Evolutionary conservation across 805 yeast genomes (phyloP).

Genomic region (Myxozyma melibiosi): DNA sequence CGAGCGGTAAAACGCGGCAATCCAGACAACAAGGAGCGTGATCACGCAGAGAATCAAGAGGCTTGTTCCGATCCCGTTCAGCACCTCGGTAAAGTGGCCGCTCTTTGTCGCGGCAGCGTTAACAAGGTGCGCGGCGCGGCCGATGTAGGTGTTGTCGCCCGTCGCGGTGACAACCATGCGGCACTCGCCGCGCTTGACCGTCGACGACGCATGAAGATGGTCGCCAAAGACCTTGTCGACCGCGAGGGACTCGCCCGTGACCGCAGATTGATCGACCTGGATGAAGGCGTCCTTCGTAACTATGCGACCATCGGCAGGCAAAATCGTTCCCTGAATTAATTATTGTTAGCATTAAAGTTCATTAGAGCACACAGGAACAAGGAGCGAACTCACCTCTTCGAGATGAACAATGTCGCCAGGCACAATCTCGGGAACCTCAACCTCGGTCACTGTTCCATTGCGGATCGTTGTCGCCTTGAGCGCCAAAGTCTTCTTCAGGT

Average conservation of each 20-base stretch:
- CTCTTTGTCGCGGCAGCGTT: conserved; percentile 90
- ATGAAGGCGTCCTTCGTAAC: conserved; percentile 82
- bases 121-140: conserved; percentile 96
- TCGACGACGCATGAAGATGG: conserved; percentile 85
- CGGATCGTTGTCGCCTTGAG: conserved; percentile 82
- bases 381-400: conserved; percentile 46
- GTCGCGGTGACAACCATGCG: conserved; percentile 92
- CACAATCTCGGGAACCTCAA: conserved; percentile 80
- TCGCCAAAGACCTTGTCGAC: conserved; percentile 91
- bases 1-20: conserved; percentile 91
- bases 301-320: conserved; percentile 91
- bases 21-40: conserved; percentile 87
- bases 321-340: conserved; percentile 64
- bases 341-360: neutral
- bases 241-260: conserved; percentile 96
- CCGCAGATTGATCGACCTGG: conserved; percentile 94
- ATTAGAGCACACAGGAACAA: no score
- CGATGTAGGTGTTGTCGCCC: conserved; percentile 94
- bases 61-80: conserved; percentile 97
- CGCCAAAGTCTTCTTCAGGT: conserved; percentile 90
- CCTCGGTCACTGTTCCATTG: conserved; percentile 72
- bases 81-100: conserved; percentile 96
- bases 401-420: conserved; percentile 91
- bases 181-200: conserved; percentile 94
- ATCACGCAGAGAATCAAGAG: conserved; percentile 83